Evolutionary conservation across 306 rosid genomes (phyloP).

Genomic region (Acmispon strigosus): DNA sequence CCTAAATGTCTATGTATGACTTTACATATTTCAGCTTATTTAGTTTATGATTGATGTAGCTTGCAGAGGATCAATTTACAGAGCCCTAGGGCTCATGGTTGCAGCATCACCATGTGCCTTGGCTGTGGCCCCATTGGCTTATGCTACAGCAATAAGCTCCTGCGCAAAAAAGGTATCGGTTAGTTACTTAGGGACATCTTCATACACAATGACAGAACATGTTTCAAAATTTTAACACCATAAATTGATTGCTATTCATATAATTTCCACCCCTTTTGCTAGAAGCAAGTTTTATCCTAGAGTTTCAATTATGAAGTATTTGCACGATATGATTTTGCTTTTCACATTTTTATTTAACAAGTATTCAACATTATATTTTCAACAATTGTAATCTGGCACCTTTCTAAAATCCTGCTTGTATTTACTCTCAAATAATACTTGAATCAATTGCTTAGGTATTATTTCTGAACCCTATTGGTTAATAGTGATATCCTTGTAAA

Average conservation of each 20-base stretch:
- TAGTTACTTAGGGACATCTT: neutral
- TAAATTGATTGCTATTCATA: neutral
- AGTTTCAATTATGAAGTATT: constrained; percentile 8
- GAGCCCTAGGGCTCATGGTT: constrained; percentile 97
- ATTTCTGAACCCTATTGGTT: neutral
- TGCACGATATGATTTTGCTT: neutral
- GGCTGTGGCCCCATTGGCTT: constrained; percentile 96
- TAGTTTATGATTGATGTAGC: constrained; percentile 46
- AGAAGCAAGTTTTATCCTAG: neutral
- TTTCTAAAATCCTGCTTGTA: neutral
- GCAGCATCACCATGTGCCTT: constrained; percentile 99
- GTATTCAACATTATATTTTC: constrained; percentile 4
- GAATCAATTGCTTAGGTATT: neutral
- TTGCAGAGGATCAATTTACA: constrained; percentile 92
- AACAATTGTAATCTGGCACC: neutral
- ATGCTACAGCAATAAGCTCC: constrained; percentile 94
- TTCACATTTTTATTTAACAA: neutral
- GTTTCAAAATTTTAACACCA: neutral
- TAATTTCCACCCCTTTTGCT: neutral
- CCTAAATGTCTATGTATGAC: constrained; percentile 1
- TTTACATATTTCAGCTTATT: constrained; percentile 27
- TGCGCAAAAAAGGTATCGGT: constrained; percentile 79
- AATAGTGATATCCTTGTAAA: neutral
- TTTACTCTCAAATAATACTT: neutral
- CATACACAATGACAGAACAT: neutral